A percentile compares a stretch with the other conserved stretches of the same genome.
Evolutionary conservation across 2,329 filamentous ascomycete species (phyloP).

Genomic region (Apiospora malaysiana): DNA sequence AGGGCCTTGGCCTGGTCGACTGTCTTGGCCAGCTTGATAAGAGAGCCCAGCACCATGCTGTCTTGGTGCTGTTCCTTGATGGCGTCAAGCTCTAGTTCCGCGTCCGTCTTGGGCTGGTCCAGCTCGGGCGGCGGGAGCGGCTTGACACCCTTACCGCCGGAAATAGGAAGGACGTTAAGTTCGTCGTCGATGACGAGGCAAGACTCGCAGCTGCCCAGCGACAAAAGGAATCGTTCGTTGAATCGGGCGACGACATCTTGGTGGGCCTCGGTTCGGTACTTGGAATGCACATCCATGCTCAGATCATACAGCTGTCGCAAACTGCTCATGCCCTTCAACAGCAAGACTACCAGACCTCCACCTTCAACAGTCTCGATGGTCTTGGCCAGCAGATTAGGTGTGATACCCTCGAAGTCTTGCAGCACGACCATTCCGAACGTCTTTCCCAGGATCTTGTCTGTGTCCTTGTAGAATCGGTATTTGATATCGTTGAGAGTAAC

Average conservation of each 20-base stretch:
- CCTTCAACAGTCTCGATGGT: constrained; percentile 98
- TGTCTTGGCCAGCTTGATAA: constrained; percentile 86
- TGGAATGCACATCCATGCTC: constrained; percentile 96
- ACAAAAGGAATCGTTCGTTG: constrained; percentile 96
- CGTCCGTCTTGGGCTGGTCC: constrained; percentile 73
- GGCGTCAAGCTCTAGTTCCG: constrained; percentile 77
- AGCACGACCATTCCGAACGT: constrained; percentile 98
- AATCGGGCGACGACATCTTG: constrained; percentile 94
- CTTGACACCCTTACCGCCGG: constrained; percentile 89
- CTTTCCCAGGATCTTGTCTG: constrained; percentile 96
- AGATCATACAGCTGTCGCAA: constrained; percentile 96
- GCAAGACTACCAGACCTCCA: constrained; percentile 85
- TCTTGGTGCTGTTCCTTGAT: constrained; percentile 90
- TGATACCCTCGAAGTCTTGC: constrained; percentile 97
- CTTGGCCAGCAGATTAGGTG: constrained; percentile 92
- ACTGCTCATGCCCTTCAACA: constrained; percentile 96
- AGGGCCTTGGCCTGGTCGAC: constrained; percentile 96
- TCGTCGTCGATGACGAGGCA: constrained; percentile 98
- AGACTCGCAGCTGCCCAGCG: constrained; percentile 90
- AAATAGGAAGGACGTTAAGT: constrained; percentile 95
- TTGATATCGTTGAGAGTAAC: constrained; percentile 95
- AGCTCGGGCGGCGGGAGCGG: constrained; percentile 77
- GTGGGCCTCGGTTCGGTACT: constrained; percentile 96
- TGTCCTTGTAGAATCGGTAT: constrained; percentile 99
- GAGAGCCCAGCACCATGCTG: constrained; percentile 81